Conservation (phyloP, 2,329 filamentous ascomycete genomes). For the Paracorniculantispora psalliotae region DNA sequence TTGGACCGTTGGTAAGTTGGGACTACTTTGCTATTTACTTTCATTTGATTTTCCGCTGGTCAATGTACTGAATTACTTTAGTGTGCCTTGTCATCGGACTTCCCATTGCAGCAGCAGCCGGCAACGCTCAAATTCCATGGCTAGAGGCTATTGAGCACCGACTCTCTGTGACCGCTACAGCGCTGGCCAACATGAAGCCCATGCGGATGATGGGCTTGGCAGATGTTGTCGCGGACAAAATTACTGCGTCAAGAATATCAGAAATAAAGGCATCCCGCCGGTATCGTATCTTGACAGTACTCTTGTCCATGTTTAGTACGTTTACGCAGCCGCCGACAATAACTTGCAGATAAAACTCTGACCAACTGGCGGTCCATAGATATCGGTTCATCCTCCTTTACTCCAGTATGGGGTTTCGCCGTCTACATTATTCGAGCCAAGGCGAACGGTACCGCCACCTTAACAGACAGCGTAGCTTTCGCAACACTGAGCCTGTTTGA, state of each 20-base stretch:
- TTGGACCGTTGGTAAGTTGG: constrained; percentile 17
- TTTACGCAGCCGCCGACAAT: too few species aligned
- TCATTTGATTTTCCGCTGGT: too few species aligned
- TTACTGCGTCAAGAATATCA: too few species aligned
- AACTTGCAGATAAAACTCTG: too few species aligned
- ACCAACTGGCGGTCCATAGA: not conserved
- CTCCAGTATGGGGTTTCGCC: constrained; percentile 18
- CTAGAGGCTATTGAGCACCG: constrained; percentile 23
- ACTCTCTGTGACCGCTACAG: constrained; percentile 19
- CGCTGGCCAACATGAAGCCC: too few species aligned
- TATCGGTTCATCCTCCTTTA: constrained; percentile 12
- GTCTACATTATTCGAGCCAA: constrained; percentile 15
- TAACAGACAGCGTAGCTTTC: constrained; percentile 19
- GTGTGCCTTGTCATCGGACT: constrained; percentile 17
- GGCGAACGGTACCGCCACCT: constrained; percentile 7
- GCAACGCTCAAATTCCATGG: constrained; percentile 21
- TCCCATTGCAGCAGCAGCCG: constrained; percentile 18
- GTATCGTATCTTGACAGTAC: constrained; percentile 8
- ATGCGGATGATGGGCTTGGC: too few species aligned
- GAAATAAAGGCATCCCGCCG: too few species aligned
- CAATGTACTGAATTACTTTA: too few species aligned
- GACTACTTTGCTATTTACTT: too few species aligned
- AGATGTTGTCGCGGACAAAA: too few species aligned
- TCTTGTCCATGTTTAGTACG: not conserved
- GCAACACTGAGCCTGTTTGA: constrained; percentile 18